Evolutionary conservation across 331 rosid genomes (phyloP), one percentile per base, ranked within the genome.

Genomic region (Rhamnella rubrinervis): DNA sequence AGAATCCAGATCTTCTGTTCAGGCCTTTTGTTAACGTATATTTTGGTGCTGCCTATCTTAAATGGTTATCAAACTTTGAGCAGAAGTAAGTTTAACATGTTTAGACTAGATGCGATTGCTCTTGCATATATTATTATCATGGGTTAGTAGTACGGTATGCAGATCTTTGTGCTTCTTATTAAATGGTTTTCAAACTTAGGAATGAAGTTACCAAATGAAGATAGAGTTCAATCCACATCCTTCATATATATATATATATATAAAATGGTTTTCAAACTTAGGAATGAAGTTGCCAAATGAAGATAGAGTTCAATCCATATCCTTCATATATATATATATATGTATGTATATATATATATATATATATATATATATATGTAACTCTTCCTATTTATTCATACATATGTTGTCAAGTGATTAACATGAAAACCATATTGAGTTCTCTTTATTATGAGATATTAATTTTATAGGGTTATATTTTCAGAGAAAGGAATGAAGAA

Each of bases 401-500:
- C 16, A 46, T 16, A 4, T 39, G 41, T 41, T 61, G 35, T 51
- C 49, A 60, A 37, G 39, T 41, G 62, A 60, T 67, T 78, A 70
- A 62, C 64, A 39, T 61, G 66, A 65, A 49, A 55, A 31, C 47
- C 35, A 35, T 21, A 20, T 7, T 15, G 69, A 21, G 59, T 62
- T 71, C 59, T 23, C 35, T 47, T 28, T 65, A 44, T 66, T 53
- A 53, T 71, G 23, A 44, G 66, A 68, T 73, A 58, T 51, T 81
- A 39, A 70, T 66, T n/a, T 58, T 74, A 51, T 46, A 64, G 39
- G 20, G 41, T 58, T 66, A 66, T 21, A 23, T 75, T 65, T 84
- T 68, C 86, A 93, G 98, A 74, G 79, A 79, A 82, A 93, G 92
- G 88, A 84, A 63, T 76, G 98, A 93, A 76, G 98, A 93, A 78